These are phyloP conservation scores for Apiotrichum sp. DNA, from an alignment of 1,284 basidiomycete genomes.

Conservation along the genomic window DNA sequence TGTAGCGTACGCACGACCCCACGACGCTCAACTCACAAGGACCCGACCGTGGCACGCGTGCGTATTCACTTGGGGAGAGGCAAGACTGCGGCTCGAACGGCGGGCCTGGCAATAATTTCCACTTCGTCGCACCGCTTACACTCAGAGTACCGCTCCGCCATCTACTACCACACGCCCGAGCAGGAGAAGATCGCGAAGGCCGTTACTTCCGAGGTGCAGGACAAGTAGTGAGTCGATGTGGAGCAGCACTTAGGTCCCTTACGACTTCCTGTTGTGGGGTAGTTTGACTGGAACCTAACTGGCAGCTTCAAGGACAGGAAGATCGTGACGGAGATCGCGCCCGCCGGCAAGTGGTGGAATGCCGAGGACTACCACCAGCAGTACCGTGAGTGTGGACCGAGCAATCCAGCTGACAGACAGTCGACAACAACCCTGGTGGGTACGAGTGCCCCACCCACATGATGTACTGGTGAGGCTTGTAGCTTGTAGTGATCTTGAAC, in stretches of 20 bases:
- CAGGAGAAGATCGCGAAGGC: constrained; percentile 69
- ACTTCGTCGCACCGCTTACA: constrained; percentile 1
- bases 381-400: constrained; percentile 50
- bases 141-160: constrained; percentile 85
- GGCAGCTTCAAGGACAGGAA: constrained; percentile 62
- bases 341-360: constrained; percentile 67
- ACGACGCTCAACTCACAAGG: constrained; percentile 77
- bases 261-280: background rate
- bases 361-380: constrained; percentile 81
- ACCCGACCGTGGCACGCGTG: constrained; percentile 67
- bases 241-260: background rate
- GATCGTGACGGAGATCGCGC: constrained; percentile 69
- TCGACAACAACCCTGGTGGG: constrained; percentile 47
- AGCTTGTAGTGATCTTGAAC: background rate
- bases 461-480: constrained; percentile 43
- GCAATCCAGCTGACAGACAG: constrained; percentile 17
- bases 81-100: no score
- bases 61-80: constrained; percentile 37
- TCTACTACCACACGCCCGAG: constrained; percentile 73
- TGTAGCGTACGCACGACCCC: constrained; percentile 77
- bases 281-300: no score
- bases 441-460: constrained; percentile 51
- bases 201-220: constrained; percentile 79
- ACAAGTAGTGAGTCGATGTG: constrained; percentile 55
- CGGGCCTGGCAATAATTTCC: background rate